phyloP scores from a whole-genome alignment of 441 rosid genomes.

The Francoa sonchifolia region DNA sequence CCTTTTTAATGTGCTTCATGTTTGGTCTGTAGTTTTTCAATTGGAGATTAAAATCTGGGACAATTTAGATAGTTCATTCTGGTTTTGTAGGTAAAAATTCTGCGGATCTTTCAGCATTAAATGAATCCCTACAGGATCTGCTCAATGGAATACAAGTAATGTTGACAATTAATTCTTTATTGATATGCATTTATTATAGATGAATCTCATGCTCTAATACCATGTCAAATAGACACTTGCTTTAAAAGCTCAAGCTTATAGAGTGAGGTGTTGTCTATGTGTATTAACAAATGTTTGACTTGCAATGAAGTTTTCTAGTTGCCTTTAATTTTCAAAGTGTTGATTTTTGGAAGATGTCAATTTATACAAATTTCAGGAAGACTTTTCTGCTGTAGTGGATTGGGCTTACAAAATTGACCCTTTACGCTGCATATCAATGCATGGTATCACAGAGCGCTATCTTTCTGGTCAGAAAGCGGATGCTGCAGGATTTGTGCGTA shows the following conservation, averaged over 20 bases:
- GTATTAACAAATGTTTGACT: too few relatives aligned
- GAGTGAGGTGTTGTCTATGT: too few relatives aligned
- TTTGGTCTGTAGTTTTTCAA: too few relatives aligned
- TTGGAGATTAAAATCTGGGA: too few relatives aligned
- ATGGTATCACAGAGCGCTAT: slow-evolving; percentile 94
- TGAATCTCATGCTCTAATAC: too few relatives aligned
- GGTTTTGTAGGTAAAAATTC: slow-evolving; percentile 47
- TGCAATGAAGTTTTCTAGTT: too few relatives aligned
- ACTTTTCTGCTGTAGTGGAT: slow-evolving; percentile 97
- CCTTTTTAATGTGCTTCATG: slow-evolving; percentile 10
- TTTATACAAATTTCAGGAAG: slow-evolving; percentile 58
- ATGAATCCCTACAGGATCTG: slow-evolving; percentile 92
- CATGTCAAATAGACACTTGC: too few relatives aligned
- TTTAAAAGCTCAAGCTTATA: too few relatives aligned
- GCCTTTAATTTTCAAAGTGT: slow-evolving; percentile 6
- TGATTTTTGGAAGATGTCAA: slow-evolving; percentile 11
- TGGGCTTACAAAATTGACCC: slow-evolving; percentile 99
- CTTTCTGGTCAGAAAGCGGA: slow-evolving; percentile 99
- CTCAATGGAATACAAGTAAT: slow-evolving; percentile 95
- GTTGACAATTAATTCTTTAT: slow-evolving; percentile 1
- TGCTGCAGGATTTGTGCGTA: slow-evolving; percentile 98
- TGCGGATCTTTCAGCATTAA: slow-evolving; percentile 55
- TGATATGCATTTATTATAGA: neutral
- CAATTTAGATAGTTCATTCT: slow-evolving; percentile 11
- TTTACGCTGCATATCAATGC: slow-evolving; percentile 97